Base-by-base conservation (phyloP, 2,329 filamentous ascomycete genomes). In the Neofusicoccum laricinum region DNA sequence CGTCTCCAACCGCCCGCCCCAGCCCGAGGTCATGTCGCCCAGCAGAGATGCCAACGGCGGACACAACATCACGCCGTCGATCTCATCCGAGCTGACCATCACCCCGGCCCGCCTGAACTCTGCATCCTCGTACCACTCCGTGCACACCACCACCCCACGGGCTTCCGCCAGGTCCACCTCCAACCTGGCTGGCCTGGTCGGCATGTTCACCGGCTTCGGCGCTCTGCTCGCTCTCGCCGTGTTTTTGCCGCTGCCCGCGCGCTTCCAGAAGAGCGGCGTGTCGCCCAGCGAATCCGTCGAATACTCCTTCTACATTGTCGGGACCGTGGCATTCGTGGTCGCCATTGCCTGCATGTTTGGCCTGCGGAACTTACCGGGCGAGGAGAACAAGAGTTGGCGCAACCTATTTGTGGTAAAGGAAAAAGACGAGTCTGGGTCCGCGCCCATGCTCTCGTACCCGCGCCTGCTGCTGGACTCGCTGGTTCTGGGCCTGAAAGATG, bases 181-280 rank as follows among this genome's bases (percentile, higher is more conserved):
- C 41, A 82, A 87, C 66, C 84, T 99, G 30, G 94, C 95, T 15
- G 95, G 95, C 0, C 88, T 93, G 58, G 95, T 99, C 4, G 95
- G 95, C 4, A 82, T 97, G 65, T 96, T 96, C 74, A 97, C 95
- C 7, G 95, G 95, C 25, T 92, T 91, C 71, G 95, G 95, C 66
- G 95, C 95, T 14, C 83, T 99, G 4, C 84, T 99, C 4, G 93
- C 95, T 11, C 81, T 99, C 34, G 78, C 82, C 0, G 72, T 95
- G 38, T 98, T 99, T 73, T 83, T 99, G 14, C 95, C 94, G 5
- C 84, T 99, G 17, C 95, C 95, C 0, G 90, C 92, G 2, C 85
- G 85, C 38, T 96, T 98, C 72, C 86, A 89, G 71, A 82, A 88
- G 32, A 82, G 88, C 45, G 91, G 90, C n/a, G 82, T 90, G 10